phyloP scores from a whole-genome alignment of 2,329 filamentous ascomycete genomes.

The Chalaropsis ovoidea region DNA sequence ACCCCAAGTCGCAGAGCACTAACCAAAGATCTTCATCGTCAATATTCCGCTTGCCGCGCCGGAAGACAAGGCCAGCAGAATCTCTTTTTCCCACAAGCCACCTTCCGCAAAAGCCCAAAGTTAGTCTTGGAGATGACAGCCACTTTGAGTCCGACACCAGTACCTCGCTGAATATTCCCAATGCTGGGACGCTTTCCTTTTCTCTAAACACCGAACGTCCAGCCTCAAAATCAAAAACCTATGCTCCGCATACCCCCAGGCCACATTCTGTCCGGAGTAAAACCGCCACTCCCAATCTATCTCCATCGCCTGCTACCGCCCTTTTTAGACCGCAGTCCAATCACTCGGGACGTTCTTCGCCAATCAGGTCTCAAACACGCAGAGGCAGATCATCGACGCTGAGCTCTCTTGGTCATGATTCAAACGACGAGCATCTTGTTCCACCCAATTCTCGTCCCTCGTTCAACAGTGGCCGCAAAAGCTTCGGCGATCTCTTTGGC shows the following conservation, averaged over 20 bases:
- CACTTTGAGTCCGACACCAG: slow-evolving; percentile 23
- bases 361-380: slow-evolving; percentile 50
- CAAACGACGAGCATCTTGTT: slow-evolving; percentile 58
- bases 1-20: slow-evolving; percentile 31
- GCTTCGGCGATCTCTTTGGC: slow-evolving; percentile 79
- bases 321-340: slow-evolving; percentile 42
- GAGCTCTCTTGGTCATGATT: slow-evolving; percentile 66
- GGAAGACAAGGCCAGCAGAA: slow-evolving; percentile 62
- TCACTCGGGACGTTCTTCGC: slow-evolving; percentile 57
- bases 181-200: slow-evolving; percentile 11
- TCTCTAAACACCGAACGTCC: slow-evolving; percentile 16
- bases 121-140: slow-evolving; percentile 23
- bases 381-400: slow-evolving; percentile 81
- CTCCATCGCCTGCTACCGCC: slow-evolving; percentile 40
- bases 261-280: slow-evolving; percentile 23
- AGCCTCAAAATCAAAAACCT: slow-evolving; percentile 11
- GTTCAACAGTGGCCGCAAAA: slow-evolving; percentile 82
- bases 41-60: slow-evolving; percentile 67
- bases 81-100: slow-evolving; percentile 77
- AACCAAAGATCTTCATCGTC: slow-evolving; percentile 22
- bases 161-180: slow-evolving; percentile 18
- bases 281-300: slow-evolving; percentile 31
- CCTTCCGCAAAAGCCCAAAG: slow-evolving; percentile 62
- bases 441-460: slow-evolving; percentile 65
- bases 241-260: slow-evolving; percentile 19